Evolutionary conservation across 2,329 filamentous ascomycete species (phyloP).

Genomic region (Metarhizium robertsii): DNA sequence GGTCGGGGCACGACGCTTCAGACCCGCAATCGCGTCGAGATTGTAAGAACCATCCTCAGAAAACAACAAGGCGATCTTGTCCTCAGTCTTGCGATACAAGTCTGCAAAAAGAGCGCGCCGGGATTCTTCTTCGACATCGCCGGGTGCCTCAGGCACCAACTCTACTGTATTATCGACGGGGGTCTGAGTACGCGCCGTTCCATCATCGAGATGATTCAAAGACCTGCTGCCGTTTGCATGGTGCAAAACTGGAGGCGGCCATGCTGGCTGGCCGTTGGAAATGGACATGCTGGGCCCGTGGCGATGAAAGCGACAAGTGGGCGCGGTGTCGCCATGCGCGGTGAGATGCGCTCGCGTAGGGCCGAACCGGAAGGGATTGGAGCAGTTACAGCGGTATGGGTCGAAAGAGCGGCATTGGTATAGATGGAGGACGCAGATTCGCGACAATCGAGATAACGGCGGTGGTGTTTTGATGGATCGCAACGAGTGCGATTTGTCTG

Average conservation of each 20-base stretch:
- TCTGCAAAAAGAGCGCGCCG: conserved; percentile 67
- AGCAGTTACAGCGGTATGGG: conserved; percentile 39
- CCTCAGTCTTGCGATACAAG: conserved; percentile 68
- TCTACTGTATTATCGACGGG: conserved; percentile 38
- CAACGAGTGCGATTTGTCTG: conserved; percentile 38
- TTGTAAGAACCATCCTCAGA: conserved; percentile 45
- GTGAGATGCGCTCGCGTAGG: conserved; percentile 41
- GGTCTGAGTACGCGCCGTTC: conserved; percentile 39
- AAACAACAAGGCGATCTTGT: conserved; percentile 70
- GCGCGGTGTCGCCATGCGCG: conserved; percentile 48
- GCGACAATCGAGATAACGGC: conserved; percentile 29
- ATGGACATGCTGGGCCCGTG: conserved; percentile 52
- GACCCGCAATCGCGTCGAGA: conserved; percentile 41
- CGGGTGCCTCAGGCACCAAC: conserved; percentile 52
- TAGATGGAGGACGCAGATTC: conserved; percentile 38
- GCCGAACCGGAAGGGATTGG: conserved; percentile 35
- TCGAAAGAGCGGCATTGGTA: conserved; percentile 40
- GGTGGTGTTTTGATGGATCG: conserved; percentile 43
- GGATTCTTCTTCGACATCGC: conserved; percentile 57
- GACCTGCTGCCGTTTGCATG: conserved; percentile 37
- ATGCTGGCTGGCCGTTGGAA: conserved; percentile 55
- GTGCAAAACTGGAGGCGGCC: conserved; percentile 49
- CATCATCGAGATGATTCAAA: conserved; percentile 54
- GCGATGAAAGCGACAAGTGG: conserved; percentile 38
- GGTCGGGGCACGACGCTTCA: conserved; percentile 32